Evolutionary conservation across 2,329 filamentous ascomycete species (phyloP).

Genomic region (Cladobotryum mycophilum): DNA sequence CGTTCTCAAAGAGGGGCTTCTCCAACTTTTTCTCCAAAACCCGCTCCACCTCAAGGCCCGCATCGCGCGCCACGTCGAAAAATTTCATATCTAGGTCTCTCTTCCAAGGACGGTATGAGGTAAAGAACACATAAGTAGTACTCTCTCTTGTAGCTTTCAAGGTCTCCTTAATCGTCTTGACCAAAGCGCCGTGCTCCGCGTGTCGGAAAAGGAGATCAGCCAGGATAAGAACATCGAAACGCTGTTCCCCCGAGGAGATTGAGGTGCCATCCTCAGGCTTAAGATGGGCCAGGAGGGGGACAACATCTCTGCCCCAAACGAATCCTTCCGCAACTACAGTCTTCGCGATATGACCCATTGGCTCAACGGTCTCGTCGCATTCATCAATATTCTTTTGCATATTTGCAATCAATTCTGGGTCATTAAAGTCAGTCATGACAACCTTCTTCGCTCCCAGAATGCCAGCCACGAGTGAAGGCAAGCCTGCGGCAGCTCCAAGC

Average conservation of each 20-base stretch:
- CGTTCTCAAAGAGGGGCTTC: constrained; percentile 81
- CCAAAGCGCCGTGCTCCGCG: constrained; percentile 72
- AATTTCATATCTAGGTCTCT: constrained; percentile 78
- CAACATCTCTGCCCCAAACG: constrained; percentile 70
- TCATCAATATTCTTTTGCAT: constrained; percentile 68
- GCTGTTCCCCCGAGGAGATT: constrained; percentile 17
- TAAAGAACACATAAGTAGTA: constrained; percentile 83
- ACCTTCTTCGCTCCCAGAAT: constrained; percentile 63
- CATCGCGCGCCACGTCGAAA: constrained; percentile 67
- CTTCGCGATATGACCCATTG: constrained; percentile 24
- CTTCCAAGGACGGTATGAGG: constrained; percentile 88
- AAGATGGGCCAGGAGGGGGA: constrained; percentile 53
- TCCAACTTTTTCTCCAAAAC: constrained; percentile 78
- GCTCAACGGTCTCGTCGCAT: constrained; percentile 35
- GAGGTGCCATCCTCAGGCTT: constrained; percentile 19
- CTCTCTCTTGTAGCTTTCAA: constrained; percentile 51
- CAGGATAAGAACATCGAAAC: constrained; percentile 77
- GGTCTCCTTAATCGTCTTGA: constrained; percentile 63
- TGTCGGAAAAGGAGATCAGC: constrained; percentile 91
- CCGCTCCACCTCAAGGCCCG: constrained; percentile 71
- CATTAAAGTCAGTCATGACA: constrained; percentile 85
- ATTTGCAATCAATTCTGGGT: constrained; percentile 74
- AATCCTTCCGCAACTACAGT: constrained; percentile 61
- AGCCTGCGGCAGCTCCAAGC: constrained; percentile 79
- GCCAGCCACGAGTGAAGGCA: constrained; percentile 74